Evolutionary conservation across 805 yeast species (phyloP).

Genomic region (Candida bentonensis): DNA sequence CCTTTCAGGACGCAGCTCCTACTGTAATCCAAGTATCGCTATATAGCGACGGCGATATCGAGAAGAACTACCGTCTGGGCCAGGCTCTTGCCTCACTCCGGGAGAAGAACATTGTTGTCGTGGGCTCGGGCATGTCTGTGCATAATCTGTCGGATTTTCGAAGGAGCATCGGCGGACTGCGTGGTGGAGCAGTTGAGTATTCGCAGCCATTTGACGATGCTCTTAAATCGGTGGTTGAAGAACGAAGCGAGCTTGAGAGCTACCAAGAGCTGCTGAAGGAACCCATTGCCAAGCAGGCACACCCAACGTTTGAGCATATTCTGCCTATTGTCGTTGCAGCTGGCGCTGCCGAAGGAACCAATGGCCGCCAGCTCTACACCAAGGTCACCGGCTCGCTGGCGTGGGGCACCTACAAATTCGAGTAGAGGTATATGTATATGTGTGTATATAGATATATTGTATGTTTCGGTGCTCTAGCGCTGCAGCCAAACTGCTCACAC

Average conservation of each 20-base stretch:
- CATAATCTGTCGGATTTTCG: conserved; percentile 48
- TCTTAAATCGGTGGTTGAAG: conserved; percentile 7
- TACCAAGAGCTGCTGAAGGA: neutral
- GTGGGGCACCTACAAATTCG: conserved; percentile 54
- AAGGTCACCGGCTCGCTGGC: conserved; percentile 37
- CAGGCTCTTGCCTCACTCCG: conserved; percentile 37
- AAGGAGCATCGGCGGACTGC: neutral
- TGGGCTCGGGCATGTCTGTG: conserved; percentile 69
- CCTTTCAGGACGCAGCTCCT: conserved; percentile 33
- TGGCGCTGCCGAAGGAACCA: conserved; percentile 30
- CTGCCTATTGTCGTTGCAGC: conserved; percentile 52
- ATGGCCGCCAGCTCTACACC: conserved; percentile 33
- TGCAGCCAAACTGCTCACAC: no score
- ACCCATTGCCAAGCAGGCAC: neutral
- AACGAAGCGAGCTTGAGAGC: neutral
- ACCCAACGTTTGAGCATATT: neutral
- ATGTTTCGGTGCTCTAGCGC: no score
- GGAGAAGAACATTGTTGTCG: conserved; percentile 35
- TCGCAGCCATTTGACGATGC: neutral
- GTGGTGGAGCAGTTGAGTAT: neutral
- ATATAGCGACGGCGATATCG: conserved; percentile 26
- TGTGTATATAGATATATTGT: neutral
- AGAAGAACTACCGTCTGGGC: conserved; percentile 37
- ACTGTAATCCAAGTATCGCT: conserved; percentile 28
- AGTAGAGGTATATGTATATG: conserved; percentile 3